Evolutionary conservation across 192 early-diverging fungal genomes (phyloP), one percentile per base, ranked within the genome.

Genomic region (Spizellomyces sp.): DNA sequence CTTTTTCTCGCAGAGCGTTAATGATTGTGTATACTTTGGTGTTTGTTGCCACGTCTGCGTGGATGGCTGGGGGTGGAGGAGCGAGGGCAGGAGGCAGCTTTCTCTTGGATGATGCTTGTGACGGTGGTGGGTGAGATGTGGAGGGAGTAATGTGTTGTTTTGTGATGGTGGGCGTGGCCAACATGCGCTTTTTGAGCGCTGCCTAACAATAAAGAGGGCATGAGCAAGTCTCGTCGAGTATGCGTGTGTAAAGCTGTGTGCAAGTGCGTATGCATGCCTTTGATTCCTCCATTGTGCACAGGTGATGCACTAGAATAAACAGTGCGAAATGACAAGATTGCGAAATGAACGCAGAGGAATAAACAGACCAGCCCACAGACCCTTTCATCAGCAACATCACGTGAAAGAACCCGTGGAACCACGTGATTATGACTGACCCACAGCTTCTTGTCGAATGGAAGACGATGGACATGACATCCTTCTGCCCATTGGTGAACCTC

Each of bases 21-120:
- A 72, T 72, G 47, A 72, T 64, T 9, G 57, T 72, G 42, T 72
- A 64, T n/a, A 72, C 62, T 57, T 72, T 72, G 45, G 52, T 63
- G 21, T 64, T 50, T n/a, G 48, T 64, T 12, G 70, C 45, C 50
- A 72, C 60, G 9, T 72, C 70, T 19, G 70, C 62, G 5, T 50
- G 42, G 36, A 14, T 41, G 59, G 17, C 17, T 42, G 17, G 17
- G n/a, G 22, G 17, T 42, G 59, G 14, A 41, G 59, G 59, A 61
- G 59, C 17, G 22, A 61, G 17, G 17, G 59, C 59, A 2, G 50
- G 59, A 17, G 59, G 22, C 6, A 41, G 59, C 15, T 61, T 61
- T 19, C 59, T 14, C 59, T 19, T 61, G 3, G 59, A 5, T 15
- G 5, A 9, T 15, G 59, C 5, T 41, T 15, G 14, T 19, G 59